A percentile compares a stretch with the other conserved stretches of the same genome.
These are phyloP conservation scores for Stentor coeruleus DNA, from an alignment of 73 alveolate genomes.

Conservation along the genomic window DNA sequence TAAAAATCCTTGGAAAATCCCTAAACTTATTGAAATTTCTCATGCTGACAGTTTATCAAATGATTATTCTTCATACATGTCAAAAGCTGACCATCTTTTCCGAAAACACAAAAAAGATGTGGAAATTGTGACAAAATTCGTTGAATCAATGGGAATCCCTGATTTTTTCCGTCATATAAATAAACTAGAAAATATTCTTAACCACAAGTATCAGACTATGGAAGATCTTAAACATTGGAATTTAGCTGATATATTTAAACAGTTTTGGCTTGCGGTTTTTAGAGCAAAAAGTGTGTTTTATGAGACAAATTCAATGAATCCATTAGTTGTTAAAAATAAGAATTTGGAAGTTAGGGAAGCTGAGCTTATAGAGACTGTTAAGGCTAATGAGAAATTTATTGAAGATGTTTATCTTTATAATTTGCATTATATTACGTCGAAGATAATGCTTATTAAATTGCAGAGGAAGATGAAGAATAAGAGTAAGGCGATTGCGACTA, in stretches of 20 bases:
- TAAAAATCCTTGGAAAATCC: not conserved
- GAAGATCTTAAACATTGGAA: not conserved
- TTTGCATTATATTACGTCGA: not conserved
- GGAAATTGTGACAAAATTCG: not conserved
- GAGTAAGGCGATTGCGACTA: not conserved
- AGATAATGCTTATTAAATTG: slow-evolving; percentile 10
- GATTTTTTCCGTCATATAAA: not conserved
- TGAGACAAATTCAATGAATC: not conserved
- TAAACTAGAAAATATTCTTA: not conserved
- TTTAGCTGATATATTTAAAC: not conserved
- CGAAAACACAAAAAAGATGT: not conserved
- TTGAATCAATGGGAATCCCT: slow-evolving; percentile 1
- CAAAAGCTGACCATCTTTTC: not conserved
- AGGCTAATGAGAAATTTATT: not conserved
- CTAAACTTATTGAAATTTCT: not conserved
- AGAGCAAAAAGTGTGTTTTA: not conserved
- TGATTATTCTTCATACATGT: not conserved
- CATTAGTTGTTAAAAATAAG: not conserved
- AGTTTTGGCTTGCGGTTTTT: slow-evolving; percentile 3
- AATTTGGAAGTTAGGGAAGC: not conserved
- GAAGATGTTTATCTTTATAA: not conserved
- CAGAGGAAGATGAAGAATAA: not conserved
- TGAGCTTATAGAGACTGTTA: not conserved
- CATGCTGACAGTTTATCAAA: not conserved
- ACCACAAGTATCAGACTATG: not conserved